These are phyloP conservation scores for Xylariaceae sp. DNA, from an alignment of 2,329 filamentous ascomycete genomes.

Conservation along the genomic window DNA sequence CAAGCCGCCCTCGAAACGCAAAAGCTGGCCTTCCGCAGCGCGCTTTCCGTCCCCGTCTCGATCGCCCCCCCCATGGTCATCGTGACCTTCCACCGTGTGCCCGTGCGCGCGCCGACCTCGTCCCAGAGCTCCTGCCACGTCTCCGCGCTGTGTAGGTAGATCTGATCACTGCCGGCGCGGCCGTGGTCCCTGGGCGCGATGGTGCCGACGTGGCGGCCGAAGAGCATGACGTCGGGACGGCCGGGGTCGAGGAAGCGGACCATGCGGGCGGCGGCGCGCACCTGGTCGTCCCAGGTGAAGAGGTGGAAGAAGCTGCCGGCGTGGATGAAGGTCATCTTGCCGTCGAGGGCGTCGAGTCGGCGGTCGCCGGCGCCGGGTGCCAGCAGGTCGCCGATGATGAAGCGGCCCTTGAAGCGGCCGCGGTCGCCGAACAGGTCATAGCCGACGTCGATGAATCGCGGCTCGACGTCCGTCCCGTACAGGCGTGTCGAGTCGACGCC, in stretches of 20 bases:
- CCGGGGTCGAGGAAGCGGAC: slow-evolving; percentile 42
- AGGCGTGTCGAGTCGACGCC: slow-evolving; percentile 44
- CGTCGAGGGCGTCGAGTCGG: slow-evolving; percentile 32
- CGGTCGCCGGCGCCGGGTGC: slow-evolving; percentile 20
- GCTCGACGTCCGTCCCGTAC: slow-evolving; percentile 45
- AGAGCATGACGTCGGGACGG: slow-evolving; percentile 41
- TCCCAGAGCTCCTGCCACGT: slow-evolving; percentile 52
- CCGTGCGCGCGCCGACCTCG: slow-evolving; percentile 44
- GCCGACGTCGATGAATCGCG: slow-evolving; percentile 50
- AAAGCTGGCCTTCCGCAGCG: slow-evolving; percentile 25
- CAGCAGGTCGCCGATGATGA: slow-evolving; percentile 48
- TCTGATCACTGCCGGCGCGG: slow-evolving; percentile 23
- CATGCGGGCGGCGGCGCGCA: slow-evolving; percentile 40
- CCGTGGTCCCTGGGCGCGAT: slow-evolving; percentile 25
- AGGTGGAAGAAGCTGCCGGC: slow-evolving; percentile 47
- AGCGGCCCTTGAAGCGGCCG: slow-evolving; percentile 39
- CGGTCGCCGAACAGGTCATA: slow-evolving; percentile 60
- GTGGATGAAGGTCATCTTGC: slow-evolving; percentile 43
- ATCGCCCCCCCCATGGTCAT: slow-evolving; percentile 32
- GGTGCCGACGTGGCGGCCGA: slow-evolving; percentile 47
- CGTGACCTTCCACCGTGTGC: slow-evolving; percentile 45
- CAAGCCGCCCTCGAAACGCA: slow-evolving; percentile 22
- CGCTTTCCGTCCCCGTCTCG: slow-evolving; percentile 16
- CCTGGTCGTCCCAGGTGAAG: slow-evolving; percentile 43
- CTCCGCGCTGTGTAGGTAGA: slow-evolving; percentile 43